Percentiles rank a stretch among this genome's conserved stretches.
These are phyloP conservation scores for Linum lewisii DNA, from an alignment of 345 rosid genomes.

Conservation along the genomic window DNA sequence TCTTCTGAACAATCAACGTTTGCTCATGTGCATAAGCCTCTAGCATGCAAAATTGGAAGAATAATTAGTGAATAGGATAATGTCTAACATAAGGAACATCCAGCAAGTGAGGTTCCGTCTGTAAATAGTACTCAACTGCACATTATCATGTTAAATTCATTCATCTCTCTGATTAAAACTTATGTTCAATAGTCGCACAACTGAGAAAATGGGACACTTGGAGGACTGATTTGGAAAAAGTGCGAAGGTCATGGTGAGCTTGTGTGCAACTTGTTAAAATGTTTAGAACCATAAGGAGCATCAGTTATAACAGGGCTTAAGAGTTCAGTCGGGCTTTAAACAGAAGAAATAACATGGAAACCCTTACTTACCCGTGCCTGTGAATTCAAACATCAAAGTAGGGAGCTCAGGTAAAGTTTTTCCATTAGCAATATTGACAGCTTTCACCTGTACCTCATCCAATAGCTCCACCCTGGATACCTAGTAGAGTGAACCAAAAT, in stretches of 20 bases:
- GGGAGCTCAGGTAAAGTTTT: slow-evolving; percentile 72
- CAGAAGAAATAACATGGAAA: background rate
- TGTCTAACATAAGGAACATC: background rate
- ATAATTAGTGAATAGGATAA: background rate
- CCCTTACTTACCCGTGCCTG: slow-evolving; percentile 62
- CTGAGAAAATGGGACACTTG: no score
- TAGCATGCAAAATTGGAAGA: slow-evolving; percentile 13
- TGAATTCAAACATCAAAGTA: slow-evolving; percentile 86
- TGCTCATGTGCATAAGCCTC: slow-evolving; percentile 88
- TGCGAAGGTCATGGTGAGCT: no score
- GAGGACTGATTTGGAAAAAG: no score
- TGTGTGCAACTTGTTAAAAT: no score
- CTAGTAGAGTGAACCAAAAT: slow-evolving; percentile 24
- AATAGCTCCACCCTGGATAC: slow-evolving; percentile 84
- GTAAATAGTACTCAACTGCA: no score
- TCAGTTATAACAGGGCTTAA: no score
- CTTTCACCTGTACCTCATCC: slow-evolving; percentile 83
- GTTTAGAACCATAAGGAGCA: no score
- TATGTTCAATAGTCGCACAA: no score
- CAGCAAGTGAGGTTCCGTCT: no score
- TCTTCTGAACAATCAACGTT: slow-evolving; percentile 70
- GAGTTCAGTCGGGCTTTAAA: background rate
- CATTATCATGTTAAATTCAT: no score
- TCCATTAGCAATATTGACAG: slow-evolving; percentile 78
- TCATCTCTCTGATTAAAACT: no score